These are phyloP conservation scores for Vitis hybrid DNA, from an alignment of 177 flowering plant species.

Conservation along the genomic window DNA sequence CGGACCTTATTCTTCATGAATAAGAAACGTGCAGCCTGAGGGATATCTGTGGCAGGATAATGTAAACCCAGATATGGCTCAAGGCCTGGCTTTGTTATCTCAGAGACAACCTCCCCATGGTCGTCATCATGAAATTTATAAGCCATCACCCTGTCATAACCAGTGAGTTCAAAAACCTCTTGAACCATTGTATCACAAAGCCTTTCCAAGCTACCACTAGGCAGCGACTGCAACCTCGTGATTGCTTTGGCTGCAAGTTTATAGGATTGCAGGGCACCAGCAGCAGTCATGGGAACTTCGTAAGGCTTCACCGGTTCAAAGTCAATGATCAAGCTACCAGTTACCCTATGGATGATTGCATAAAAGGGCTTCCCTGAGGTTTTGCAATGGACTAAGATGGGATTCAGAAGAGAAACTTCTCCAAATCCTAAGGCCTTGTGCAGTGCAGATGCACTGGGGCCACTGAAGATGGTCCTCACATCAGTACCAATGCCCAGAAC, in stretches of 20 bases:
- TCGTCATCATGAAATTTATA: conserved; percentile 99
- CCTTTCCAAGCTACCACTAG: conserved; percentile 85
- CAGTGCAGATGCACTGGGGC: conserved; percentile 85
- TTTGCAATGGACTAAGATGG: conserved; percentile 89
- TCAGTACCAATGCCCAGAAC: conserved; percentile 88
- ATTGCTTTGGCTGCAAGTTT: conserved; percentile 98
- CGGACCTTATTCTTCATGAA: conserved; percentile 97
- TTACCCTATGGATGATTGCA: conserved; percentile 87
- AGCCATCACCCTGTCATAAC: conserved; percentile 96
- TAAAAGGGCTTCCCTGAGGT: conserved; percentile 95
- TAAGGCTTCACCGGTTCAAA: conserved; percentile 95
- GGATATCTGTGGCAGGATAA: conserved; percentile 98
- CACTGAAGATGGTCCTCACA: conserved; percentile 70
- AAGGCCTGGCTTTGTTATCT: conserved; percentile 77
- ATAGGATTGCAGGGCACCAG: conserved; percentile 95
- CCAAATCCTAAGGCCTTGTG: conserved; percentile 83
- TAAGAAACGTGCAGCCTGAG: conserved; percentile 93
- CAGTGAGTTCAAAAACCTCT: conserved; percentile 93
- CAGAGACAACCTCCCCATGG: conserved; percentile 93
- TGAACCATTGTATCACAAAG: conserved; percentile 92
- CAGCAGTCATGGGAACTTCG: conserved; percentile 95
- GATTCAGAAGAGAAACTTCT: conserved; percentile 87
- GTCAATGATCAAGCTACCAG: conserved; percentile 83
- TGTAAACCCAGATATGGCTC: conserved; percentile 94
- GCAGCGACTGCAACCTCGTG: conserved; percentile 77